Evolutionary conservation across 257 asterid genomes (phyloP), one percentile per base, ranked within the genome.

Genomic region (Verbascum thapsus): DNA sequence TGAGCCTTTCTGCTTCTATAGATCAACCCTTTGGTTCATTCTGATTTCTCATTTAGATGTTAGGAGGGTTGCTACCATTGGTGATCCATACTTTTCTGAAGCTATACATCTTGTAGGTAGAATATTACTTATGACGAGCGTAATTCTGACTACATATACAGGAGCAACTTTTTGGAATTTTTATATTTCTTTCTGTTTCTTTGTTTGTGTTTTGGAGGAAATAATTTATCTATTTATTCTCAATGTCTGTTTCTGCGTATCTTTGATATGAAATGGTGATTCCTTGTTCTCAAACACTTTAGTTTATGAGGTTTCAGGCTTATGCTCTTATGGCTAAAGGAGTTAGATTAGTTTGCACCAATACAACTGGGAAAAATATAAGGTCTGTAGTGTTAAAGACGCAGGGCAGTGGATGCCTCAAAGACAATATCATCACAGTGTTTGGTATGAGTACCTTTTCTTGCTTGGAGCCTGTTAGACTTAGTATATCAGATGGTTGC

Each of bases 281-380:
- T 54, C 52, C 18, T 50, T 39, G 32, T 71, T 61, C 68, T 52
- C 63, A 49, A 69, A 48, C 5, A 42, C 45, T 64, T 67, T 63
- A 66, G 52, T 52, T n/a, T 18, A 37, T 45, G 52, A 7, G 32
- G 48, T 66, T 78, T 70, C 80, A 90, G 99, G 97, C 97, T 37
- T 94, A 94, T 75, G 99, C 99, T 66, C 81, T 94, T 42, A 78
- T 90, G 61, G 87, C 96, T 63, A 87, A 87, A 76, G 97, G 94
- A 65, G 97, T 87, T 52, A 83, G 97, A 81, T 68, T 94, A 48
- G 85, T 89, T 58, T 94, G 99, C 80, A 77, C 91, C 45, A 89
- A 90, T n/a, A n/a, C 88, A 51, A 68, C 85, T 5, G 90, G 85
- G 63, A 94, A 70, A 82, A 87, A 87, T 69, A 78, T 64, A 10